A percentile compares a stretch with the other conserved stretches of the same genome.
Conservation (phyloP, 1,284 basidiomycete genomes). For the Afroboletus lepidellus region DNA sequence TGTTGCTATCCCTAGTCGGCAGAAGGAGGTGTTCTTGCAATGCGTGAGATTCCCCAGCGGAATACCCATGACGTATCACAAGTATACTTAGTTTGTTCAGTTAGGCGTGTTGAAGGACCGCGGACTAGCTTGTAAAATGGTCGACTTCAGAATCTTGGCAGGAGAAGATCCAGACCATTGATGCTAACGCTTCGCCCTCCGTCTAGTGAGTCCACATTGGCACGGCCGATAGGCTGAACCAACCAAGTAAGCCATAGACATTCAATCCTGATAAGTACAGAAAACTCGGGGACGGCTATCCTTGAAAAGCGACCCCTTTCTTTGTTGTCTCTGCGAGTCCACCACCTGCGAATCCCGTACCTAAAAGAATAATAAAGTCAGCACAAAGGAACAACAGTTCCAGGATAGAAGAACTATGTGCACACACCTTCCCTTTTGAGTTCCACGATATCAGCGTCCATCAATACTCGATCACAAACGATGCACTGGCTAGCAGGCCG, state of each 20-base stretch:
- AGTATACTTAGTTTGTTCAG: too few species aligned
- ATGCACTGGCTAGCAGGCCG: constrained; percentile 74
- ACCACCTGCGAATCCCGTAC: constrained; percentile 87
- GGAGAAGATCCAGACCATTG: too few species aligned
- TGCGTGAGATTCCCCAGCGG: too few species aligned
- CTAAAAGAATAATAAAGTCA: constrained; percentile 37
- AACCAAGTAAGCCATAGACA: constrained; percentile 1
- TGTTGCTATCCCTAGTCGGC: too few species aligned
- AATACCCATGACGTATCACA: too few species aligned
- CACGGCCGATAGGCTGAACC: not conserved
- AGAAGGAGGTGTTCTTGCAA: too few species aligned
- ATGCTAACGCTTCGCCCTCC: too few species aligned
- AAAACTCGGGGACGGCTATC: constrained; percentile 36
- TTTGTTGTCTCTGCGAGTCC: constrained; percentile 85
- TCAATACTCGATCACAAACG: constrained; percentile 69
- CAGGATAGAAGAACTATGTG: not conserved
- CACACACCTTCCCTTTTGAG: constrained; percentile 76
- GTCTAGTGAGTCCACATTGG: too few species aligned
- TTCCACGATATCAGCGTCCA: constrained; percentile 70
- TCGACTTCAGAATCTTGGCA: too few species aligned
- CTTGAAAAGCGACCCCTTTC: constrained; percentile 75
- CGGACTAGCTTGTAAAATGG: too few species aligned
- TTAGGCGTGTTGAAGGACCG: too few species aligned
- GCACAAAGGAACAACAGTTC: not conserved
- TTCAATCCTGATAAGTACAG: constrained; percentile 1